These are phyloP conservation scores for Trichoderma atroviride DNA, from an alignment of 2,329 filamentous ascomycete genomes.

Conservation along the genomic window DNA sequence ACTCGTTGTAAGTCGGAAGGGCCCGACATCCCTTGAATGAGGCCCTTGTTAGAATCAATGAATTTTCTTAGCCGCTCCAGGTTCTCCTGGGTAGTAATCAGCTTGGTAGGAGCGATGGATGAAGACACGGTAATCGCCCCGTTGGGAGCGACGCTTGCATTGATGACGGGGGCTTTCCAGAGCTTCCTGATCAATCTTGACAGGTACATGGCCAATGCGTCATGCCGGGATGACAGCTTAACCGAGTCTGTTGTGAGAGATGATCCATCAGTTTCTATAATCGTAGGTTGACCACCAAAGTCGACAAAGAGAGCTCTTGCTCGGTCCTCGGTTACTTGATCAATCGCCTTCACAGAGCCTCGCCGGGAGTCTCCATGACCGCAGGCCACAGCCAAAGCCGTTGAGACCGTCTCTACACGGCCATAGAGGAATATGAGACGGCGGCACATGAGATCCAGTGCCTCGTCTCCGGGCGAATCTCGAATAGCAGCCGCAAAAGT, in stretches of 20 bases:
- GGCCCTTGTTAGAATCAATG: slow-evolving; percentile 80
- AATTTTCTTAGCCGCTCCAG: slow-evolving; percentile 80
- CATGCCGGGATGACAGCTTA: slow-evolving; percentile 83
- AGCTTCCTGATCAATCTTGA: slow-evolving; percentile 84
- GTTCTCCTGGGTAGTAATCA: slow-evolving; percentile 77
- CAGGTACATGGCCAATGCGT: slow-evolving; percentile 85
- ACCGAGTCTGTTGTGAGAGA: slow-evolving; percentile 78
- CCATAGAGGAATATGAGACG: slow-evolving; percentile 87
- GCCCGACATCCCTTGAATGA: slow-evolving; percentile 92
- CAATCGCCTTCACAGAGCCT: slow-evolving; percentile 74
- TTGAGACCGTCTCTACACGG: slow-evolving; percentile 83
- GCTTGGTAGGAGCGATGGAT: slow-evolving; percentile 66
- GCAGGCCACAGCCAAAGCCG: slow-evolving; percentile 91
- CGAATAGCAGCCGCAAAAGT: slow-evolving; percentile 84
- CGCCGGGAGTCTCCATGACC: slow-evolving; percentile 78
- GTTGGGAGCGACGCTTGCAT: slow-evolving; percentile 51
- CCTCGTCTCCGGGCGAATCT: slow-evolving; percentile 73
- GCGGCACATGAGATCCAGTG: slow-evolving; percentile 77
- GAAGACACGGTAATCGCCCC: slow-evolving; percentile 67
- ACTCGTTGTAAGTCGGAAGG: slow-evolving; percentile 81
- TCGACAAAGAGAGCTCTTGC: slow-evolving; percentile 89
- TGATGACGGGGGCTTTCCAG: slow-evolving; percentile 80
- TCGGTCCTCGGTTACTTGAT: slow-evolving; percentile 82
- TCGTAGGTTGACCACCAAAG: slow-evolving; percentile 82
- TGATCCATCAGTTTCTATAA: slow-evolving; percentile 76